Base-by-base conservation (phyloP, 2,329 filamentous ascomycete species). In the Calonectria pauciramosa region DNA sequence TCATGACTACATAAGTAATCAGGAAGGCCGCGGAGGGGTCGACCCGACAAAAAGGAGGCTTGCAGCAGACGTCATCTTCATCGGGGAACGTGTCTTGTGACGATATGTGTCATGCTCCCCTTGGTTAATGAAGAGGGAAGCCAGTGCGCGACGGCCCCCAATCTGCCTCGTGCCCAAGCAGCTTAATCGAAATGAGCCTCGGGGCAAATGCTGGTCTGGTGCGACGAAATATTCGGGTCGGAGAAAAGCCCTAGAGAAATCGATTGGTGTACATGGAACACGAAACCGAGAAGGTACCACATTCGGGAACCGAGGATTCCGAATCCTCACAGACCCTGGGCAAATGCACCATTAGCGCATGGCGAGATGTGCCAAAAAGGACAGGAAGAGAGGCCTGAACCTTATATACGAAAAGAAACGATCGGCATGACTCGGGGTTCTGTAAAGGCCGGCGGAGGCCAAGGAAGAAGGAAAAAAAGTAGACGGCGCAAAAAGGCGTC, bases 401-500 rank as follows among this genome's bases (percentile, higher is more conserved):
- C 32, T 68, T 68, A 68, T 68, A 68, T 68, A 67, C 64, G 30
- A n/a, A 32, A 38, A 49, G 56, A 63, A 63, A 63, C 14, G 64
- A 67, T 52, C 49, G 64, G 64, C 60, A 32, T 30, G 20, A 8
- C 23, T 63, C 56, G 56, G 56, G 23, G 7, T 63, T 7, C 23
- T 28, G 34, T 34, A 54, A 64, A 54, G 56, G 16, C 44, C 54
- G 26, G 54, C 44, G 70, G 70, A 38, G 34, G 28, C 2, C 30
- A n/a, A 56, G 52, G 20, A 20, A 36, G 20, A 28, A 47, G n/a
- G 56, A 41, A n/a, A n/a, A 68, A 16, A 54, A 44, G 32, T 20
- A 30, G 28, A 68, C 32, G 66, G 56, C 56, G 49, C 47, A 56
- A n/a, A 70, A 73, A 63, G 63, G 38, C 71, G 71, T 73, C 71